Conservation (phyloP, 202 grass and related monocot genomes). For the Setaria viridis region DNA sequence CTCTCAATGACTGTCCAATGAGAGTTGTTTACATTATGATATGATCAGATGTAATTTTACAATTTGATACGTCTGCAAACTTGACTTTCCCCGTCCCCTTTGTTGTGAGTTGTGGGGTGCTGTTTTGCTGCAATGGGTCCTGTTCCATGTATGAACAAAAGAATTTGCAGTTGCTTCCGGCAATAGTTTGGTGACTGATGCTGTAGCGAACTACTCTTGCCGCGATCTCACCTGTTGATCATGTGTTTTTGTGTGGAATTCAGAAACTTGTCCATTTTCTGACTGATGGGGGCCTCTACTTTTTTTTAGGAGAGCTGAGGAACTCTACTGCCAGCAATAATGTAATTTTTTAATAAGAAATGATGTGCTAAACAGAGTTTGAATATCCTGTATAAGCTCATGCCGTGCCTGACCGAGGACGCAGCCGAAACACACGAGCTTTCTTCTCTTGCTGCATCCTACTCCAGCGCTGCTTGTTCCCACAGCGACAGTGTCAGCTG, state of each 20-base stretch:
- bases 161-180: background rate
- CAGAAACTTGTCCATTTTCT: background rate
- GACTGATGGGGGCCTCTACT: background rate
- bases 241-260: background rate
- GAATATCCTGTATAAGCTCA: too few relatives aligned
- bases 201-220: background rate
- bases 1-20: constrained; percentile 89
- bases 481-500: too few relatives aligned
- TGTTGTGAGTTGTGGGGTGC: background rate
- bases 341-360: background rate
- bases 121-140: background rate
- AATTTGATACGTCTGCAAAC: background rate
- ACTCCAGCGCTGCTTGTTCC: too few relatives aligned
- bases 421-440: too few relatives aligned
- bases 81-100: background rate
- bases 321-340: background rate
- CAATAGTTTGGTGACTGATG: background rate
- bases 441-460: too few relatives aligned
- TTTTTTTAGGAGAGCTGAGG: background rate
- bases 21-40: constrained; percentile 18
- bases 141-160: background rate
- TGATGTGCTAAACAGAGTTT: background rate
- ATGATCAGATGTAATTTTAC: constrained; percentile 6
- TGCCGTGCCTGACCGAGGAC: too few relatives aligned
- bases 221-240: background rate